Percentiles rank a stretch among this genome's conserved stretches.
These are phyloP conservation scores for Phytopythium cucurbitacearum DNA, from an alignment of 352 stramenopile genomes.

Conservation along the genomic window DNA sequence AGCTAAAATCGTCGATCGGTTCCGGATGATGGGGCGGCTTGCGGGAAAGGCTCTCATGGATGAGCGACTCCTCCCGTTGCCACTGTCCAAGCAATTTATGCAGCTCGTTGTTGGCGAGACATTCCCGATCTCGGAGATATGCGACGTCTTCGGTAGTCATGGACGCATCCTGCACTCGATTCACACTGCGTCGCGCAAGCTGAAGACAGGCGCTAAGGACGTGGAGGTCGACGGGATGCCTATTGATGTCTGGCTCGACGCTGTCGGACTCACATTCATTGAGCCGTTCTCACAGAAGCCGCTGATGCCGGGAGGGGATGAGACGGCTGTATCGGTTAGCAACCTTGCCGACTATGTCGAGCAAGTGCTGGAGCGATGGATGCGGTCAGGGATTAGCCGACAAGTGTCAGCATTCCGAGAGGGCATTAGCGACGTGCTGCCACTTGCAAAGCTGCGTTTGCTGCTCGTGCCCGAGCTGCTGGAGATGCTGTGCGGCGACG, in stretches of 20 bases:
- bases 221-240: slow-evolving; percentile 61
- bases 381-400: slow-evolving; percentile 48
- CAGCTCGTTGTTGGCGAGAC: slow-evolving; percentile 67
- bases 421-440: slow-evolving; percentile 68
- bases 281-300: slow-evolving; percentile 74
- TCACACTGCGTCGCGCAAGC: slow-evolving; percentile 32
- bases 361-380: slow-evolving; percentile 55
- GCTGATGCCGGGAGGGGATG: slow-evolving; percentile 35
- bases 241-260: slow-evolving; percentile 52
- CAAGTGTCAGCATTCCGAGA: slow-evolving; percentile 77
- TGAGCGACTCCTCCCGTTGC: slow-evolving; percentile 66
- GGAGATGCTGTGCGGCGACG: slow-evolving; percentile 62
- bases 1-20: slow-evolving; percentile 55
- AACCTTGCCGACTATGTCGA: slow-evolving; percentile 61
- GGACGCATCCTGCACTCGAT: slow-evolving; percentile 61
- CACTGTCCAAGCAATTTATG: slow-evolving; percentile 72
- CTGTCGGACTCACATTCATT: slow-evolving; percentile 68
- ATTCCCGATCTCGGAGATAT: slow-evolving; percentile 45
- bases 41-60: slow-evolving; percentile 84
- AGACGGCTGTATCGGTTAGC: slow-evolving; percentile 38
- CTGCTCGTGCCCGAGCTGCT: slow-evolving; percentile 67
- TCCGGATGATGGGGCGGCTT: slow-evolving; percentile 77
- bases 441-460: slow-evolving; percentile 63
- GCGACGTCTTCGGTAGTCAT: slow-evolving; percentile 54
- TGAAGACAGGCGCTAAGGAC: slow-evolving; percentile 16